Evolutionary conservation across 495 filamentous ascomycete genomes (phyloP).

Genomic region (Aspergillus avenaceus): DNA sequence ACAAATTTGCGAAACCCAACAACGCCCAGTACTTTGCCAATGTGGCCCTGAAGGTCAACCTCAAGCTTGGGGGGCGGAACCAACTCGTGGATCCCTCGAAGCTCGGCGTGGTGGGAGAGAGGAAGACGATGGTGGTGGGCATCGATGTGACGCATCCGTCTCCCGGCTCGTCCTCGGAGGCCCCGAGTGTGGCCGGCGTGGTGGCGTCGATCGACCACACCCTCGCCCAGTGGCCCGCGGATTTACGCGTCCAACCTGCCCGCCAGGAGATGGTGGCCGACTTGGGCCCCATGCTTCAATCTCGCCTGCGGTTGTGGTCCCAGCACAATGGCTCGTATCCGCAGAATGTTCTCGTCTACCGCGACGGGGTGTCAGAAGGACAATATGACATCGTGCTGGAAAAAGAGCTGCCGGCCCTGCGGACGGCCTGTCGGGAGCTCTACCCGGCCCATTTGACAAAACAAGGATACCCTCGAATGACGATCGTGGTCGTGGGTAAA

Average conservation of each 20-base stretch:
- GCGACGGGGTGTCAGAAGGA: slow-evolving; percentile 87
- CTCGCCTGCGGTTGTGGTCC: slow-evolving; percentile 59
- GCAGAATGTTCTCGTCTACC: slow-evolving; percentile 76
- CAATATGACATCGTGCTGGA: slow-evolving; percentile 63
- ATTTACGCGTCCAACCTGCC: slow-evolving; percentile 50
- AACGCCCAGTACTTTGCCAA: slow-evolving; percentile 65
- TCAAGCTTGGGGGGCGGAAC: slow-evolving; percentile 80
- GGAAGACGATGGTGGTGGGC: slow-evolving; percentile 80
- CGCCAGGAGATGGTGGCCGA: slow-evolving; percentile 57
- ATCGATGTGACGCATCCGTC: slow-evolving; percentile 89
- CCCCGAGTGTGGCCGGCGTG: slow-evolving; percentile 72
- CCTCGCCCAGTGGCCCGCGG: slow-evolving; percentile 64
- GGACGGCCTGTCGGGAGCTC: slow-evolving; percentile 50
- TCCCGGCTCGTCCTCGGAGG: slow-evolving; percentile 53
- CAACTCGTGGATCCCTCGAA: slow-evolving; percentile 51
- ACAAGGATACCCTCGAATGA: slow-evolving; percentile 46
- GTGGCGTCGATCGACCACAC: slow-evolving; percentile 64
- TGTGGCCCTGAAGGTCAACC: slow-evolving; percentile 75
- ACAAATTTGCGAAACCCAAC: slow-evolving; percentile 43
- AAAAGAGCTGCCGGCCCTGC: slow-evolving; percentile 54
- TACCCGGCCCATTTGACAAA: slow-evolving; percentile 47
- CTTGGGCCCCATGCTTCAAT: slow-evolving; percentile 52
- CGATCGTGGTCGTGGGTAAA: slow-evolving; percentile 62
- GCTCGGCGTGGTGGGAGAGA: slow-evolving; percentile 54
- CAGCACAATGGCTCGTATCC: slow-evolving; percentile 51